A percentile compares a stretch with the other conserved stretches of the same genome.
These are phyloP conservation scores for Boletales sp. DNA, from an alignment of 768 basidiomycete genomes.

Conservation along the genomic window DNA sequence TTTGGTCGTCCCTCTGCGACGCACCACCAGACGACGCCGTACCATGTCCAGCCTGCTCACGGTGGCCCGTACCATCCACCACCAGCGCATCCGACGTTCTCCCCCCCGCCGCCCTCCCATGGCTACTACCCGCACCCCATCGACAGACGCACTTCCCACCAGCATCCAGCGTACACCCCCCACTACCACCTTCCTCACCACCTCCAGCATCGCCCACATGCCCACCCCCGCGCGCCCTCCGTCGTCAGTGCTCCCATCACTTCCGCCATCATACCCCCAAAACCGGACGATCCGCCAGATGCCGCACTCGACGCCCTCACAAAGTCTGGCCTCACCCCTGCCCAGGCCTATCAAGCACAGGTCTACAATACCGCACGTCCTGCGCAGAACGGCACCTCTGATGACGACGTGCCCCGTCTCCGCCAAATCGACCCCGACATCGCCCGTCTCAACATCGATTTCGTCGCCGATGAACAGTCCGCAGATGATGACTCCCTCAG, in stretches of 20 bases:
- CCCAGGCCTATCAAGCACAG: slow-evolving; percentile 80
- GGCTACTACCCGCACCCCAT: slow-evolving; percentile 37
- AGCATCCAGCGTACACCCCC: slow-evolving; percentile 5
- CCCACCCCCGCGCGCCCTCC: slow-evolving; percentile 50
- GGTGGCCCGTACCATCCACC: no score
- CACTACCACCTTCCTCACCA: slow-evolving; percentile 16
- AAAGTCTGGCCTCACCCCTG: slow-evolving; percentile 61
- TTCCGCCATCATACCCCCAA: slow-evolving; percentile 43
- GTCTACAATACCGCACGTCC: slow-evolving; percentile 50
- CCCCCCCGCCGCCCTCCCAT: slow-evolving; percentile 28
- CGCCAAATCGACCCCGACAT: slow-evolving; percentile 53
- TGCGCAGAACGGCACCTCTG: slow-evolving; percentile 28
- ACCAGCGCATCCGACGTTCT: no score
- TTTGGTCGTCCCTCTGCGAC: slow-evolving; percentile 70
- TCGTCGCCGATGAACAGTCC: slow-evolving; percentile 35
- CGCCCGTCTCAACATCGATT: slow-evolving; percentile 58
- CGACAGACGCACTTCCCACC: slow-evolving; percentile 48
- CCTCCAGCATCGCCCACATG: slow-evolving; percentile 19
- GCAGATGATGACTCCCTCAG: slow-evolving; percentile 38
- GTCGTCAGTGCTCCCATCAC: slow-evolving; percentile 41
- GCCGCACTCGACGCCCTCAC: slow-evolving; percentile 40
- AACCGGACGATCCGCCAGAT: slow-evolving; percentile 50
- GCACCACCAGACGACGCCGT: slow-evolving; percentile 41
- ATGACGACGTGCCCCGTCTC: slow-evolving; percentile 35
- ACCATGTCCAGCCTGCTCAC: slow-evolving; percentile 7